These are phyloP conservation scores for Chlorociboria aeruginascens DNA, from an alignment of 495 filamentous ascomycete genomes.

Conservation along the genomic window DNA sequence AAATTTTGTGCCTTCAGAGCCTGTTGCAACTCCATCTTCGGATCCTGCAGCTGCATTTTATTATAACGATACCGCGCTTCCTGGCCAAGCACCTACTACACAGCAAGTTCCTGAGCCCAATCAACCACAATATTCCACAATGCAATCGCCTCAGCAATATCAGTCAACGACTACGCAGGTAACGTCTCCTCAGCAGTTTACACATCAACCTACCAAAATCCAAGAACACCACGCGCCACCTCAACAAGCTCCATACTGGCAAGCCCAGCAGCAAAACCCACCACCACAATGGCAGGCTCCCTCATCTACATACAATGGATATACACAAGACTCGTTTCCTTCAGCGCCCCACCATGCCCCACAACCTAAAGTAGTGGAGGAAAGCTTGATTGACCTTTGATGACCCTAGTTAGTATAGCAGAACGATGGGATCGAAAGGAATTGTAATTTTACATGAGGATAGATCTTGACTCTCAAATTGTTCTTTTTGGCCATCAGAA, in stretches of 20 bases:
- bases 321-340: slow-evolving; percentile 54
- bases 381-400: slow-evolving; percentile 82
- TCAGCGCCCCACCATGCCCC: slow-evolving; percentile 50
- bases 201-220: slow-evolving; percentile 16
- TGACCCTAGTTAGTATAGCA: neutral
- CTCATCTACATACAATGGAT: slow-evolving; percentile 36
- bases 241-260: slow-evolving; percentile 17
- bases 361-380: slow-evolving; percentile 56
- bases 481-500: neutral
- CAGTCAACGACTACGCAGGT: slow-evolving; percentile 14
- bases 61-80: slow-evolving; percentile 23
- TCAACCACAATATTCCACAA: slow-evolving; percentile 15
- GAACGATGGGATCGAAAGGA: slow-evolving; percentile 9
- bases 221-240: slow-evolving; percentile 7
- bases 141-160: slow-evolving; percentile 22
- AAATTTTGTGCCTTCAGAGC: slow-evolving; percentile 20
- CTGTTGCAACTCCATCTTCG: slow-evolving; percentile 23
- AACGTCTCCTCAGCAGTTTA: slow-evolving; percentile 20
- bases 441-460: neutral
- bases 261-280: slow-evolving; percentile 28
- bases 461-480: neutral
- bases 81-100: neutral
- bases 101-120: slow-evolving; percentile 9
- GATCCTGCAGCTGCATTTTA: slow-evolving; percentile 39
- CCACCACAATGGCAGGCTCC: slow-evolving; percentile 32